A percentile compares a stretch with the other conserved stretches of the same genome.
phyloP scores from a whole-genome alignment of 768 basidiomycete genomes.

The Russula earlei region DNA sequence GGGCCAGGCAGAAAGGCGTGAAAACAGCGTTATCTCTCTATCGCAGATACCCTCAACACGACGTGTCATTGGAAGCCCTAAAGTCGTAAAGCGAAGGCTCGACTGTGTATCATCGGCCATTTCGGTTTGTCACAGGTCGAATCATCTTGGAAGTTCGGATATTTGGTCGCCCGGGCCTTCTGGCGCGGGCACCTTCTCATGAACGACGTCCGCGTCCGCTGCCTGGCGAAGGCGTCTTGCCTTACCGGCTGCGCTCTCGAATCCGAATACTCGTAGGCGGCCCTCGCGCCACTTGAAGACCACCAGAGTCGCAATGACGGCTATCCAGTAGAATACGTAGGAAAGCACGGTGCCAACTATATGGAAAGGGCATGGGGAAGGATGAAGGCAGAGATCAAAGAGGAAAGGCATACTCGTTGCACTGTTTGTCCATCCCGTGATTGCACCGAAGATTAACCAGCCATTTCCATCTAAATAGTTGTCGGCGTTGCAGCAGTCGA shows the following conservation, averaged over 20 bases:
- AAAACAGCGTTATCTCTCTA: too few species aligned
- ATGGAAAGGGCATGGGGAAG: not conserved
- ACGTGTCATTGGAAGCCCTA: not conserved
- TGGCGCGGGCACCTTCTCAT: not conserved
- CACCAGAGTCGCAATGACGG: conserved; percentile 58
- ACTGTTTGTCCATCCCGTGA: conserved; percentile 85
- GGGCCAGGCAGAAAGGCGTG: too few species aligned
- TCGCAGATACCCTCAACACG: too few species aligned
- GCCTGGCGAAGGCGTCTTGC: conserved; percentile 8
- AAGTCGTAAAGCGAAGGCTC: too few species aligned
- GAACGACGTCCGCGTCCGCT: not conserved
- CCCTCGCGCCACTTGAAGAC: conserved; percentile 49
- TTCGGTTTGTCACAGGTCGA: not conserved
- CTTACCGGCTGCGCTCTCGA: conserved; percentile 8
- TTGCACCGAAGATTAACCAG: conserved; percentile 77
- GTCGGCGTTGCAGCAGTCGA: conserved; percentile 69
- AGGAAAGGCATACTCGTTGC: conserved; percentile 46
- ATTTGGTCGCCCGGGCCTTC: not conserved
- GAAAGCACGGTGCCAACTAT: conserved; percentile 69
- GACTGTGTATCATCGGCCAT: not conserved
- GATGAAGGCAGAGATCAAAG: not conserved
- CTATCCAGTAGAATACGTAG: conserved; percentile 91
- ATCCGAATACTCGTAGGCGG: conserved; percentile 4
- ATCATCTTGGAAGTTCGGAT: conserved; percentile 10
- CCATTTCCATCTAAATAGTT: conserved; percentile 42